These are phyloP conservation scores for Talaromyces sp. DNA, from an alignment of 2,329 filamentous ascomycete genomes.

Conservation along the genomic window DNA sequence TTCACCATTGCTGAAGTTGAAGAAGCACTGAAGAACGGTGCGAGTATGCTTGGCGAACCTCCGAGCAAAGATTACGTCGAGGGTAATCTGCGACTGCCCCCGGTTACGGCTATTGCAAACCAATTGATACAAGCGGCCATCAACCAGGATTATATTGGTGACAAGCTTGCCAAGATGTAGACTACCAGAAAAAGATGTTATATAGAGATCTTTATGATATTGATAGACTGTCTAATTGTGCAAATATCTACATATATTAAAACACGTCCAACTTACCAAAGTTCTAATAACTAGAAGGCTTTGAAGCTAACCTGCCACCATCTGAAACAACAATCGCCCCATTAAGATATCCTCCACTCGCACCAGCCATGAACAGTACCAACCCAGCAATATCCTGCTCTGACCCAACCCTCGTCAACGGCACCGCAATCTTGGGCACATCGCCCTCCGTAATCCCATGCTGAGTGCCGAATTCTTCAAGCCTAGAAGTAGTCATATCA, in stretches of 20 bases:
- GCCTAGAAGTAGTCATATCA: slow-evolving; percentile 10
- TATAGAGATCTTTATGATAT: neutral
- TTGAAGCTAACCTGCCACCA: slow-evolving; percentile 29
- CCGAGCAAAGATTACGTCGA: slow-evolving; percentile 67
- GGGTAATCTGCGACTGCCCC: slow-evolving; percentile 75
- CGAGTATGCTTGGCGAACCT: slow-evolving; percentile 63
- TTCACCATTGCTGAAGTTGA: slow-evolving; percentile 76
- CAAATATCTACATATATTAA: neutral
- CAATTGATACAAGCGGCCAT: slow-evolving; percentile 78
- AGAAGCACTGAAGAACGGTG: slow-evolving; percentile 66
- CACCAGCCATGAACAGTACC: slow-evolving; percentile 51
- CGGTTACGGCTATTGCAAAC: slow-evolving; percentile 86
- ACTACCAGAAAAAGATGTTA: neutral
- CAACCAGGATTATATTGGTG: slow-evolving; percentile 63
- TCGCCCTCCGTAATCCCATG: slow-evolving; percentile 13
- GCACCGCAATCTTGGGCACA: slow-evolving; percentile 7
- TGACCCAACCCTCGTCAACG: slow-evolving; percentile 36
- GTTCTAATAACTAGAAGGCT: slow-evolving; percentile 15
- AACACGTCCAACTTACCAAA: neutral
- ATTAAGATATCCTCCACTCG: slow-evolving; percentile 53
- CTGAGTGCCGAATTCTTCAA: neutral
- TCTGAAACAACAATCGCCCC: slow-evolving; percentile 51
- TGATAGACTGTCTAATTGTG: neutral
- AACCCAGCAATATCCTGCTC: slow-evolving; percentile 50
- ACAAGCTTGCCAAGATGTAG: slow-evolving; percentile 51